Conservation (phyloP, 129 eudicot species). For the Escallonia rubra region DNA sequence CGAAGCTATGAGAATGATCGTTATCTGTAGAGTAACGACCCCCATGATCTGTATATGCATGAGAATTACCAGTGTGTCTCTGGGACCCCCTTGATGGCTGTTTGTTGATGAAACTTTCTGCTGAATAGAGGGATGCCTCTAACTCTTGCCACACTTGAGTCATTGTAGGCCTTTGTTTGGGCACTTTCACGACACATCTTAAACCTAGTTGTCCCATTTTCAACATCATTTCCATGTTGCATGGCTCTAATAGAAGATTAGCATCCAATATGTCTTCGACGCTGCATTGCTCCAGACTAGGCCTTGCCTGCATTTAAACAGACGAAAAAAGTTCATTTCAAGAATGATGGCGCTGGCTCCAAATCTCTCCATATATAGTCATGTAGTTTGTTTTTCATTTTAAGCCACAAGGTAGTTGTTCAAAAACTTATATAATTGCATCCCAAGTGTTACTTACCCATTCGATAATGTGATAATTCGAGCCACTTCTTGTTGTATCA, state of each 20-base stretch:
- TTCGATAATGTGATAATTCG: slow-evolving; percentile 49
- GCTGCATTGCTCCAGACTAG: slow-evolving; percentile 47
- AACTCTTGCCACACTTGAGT: slow-evolving; percentile 64
- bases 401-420: no score
- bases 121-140: slow-evolving; percentile 47
- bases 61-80: neutral
- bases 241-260: slow-evolving; percentile 56
- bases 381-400: no score
- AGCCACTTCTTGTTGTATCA: slow-evolving; percentile 33
- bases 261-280: slow-evolving; percentile 68
- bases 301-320: slow-evolving; percentile 49
- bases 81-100: slow-evolving; percentile 9
- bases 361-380: no score
- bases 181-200: slow-evolving; percentile 62
- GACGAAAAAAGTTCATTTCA: neutral
- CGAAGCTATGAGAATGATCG: slow-evolving; percentile 33
- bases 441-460: slow-evolving; percentile 47
- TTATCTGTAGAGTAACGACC: slow-evolving; percentile 7
- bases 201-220: slow-evolving; percentile 77
- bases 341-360: neutral
- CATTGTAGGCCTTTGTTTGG: slow-evolving; percentile 84
- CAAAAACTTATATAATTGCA: no score
- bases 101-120: slow-evolving; percentile 15
- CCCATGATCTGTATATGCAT: slow-evolving; percentile 9
- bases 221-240: slow-evolving; percentile 68